Evolutionary conservation across 2,329 filamentous ascomycete species (phyloP), one percentile per base, ranked within the genome.

Genomic region (Rhytidhysteron rufulum): DNA sequence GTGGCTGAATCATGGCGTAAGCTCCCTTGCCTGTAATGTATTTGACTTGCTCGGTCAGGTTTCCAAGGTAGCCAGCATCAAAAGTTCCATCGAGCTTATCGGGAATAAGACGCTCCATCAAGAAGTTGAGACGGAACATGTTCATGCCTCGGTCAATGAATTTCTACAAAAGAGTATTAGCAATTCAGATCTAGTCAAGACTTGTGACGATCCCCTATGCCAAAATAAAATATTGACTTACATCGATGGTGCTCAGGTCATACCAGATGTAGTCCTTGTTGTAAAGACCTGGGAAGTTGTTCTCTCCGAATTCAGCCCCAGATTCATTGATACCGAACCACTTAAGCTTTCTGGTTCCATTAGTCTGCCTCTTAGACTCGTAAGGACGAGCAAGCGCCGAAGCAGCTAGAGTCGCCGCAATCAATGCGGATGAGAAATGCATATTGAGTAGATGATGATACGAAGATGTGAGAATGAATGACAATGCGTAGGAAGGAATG

Each of bases 251-350:
- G 4, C 65, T 60, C 13, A 72, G 60, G 35, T 77, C 71, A 2
- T 82, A 81, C 70, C 80, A 86, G 45, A 65, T 81, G 62, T 77
- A 86, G 50, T 86, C 75, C 9, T 62, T 82, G 46, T 74, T 75
- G 54, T 76, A 75, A 0, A 58, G 57, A 15, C 82, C 82, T 0
- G 83, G 82, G 29, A 79, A 70, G 29, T 64, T 72, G 15, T 54
- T 64, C 42, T 75, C 64, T 18, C 82, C 82, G 41, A 86, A 86
- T 57, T 86, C 83, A 34, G 79, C 80, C 30, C 79, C 78, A 16
- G 77, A 74, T 55, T 82, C 71, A 48, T 75, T 77, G 49, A 73
- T 60, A 11, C 74, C 73, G 35, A 75, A 68, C 56, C 57, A 66
- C 39, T 62, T 56, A 43, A 65, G 29, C 43, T 62, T 61, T 29